Evolutionary conservation across 768 basidiomycete genomes (phyloP).

Genomic region (Phaffia tasmanica): DNA sequence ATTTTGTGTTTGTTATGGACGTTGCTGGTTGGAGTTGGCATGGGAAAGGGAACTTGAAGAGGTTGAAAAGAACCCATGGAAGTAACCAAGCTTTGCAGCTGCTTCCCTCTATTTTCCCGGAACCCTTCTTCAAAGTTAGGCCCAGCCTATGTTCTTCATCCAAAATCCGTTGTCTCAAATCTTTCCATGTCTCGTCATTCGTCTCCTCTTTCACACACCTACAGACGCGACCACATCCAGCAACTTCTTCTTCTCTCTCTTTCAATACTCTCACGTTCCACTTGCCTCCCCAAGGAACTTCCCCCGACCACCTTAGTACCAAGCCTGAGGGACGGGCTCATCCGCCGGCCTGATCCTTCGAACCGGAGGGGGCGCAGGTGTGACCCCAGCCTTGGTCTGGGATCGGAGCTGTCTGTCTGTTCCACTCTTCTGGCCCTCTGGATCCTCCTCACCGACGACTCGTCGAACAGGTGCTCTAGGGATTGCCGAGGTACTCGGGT

Average conservation of each 20-base stretch:
- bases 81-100: too few relatives aligned
- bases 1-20: too few relatives aligned
- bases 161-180: neutral
- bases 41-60: too few relatives aligned
- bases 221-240: neutral
- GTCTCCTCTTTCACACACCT: too few relatives aligned
- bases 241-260: neutral
- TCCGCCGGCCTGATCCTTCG: constrained; percentile 16
- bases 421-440: constrained; percentile 10
- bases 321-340: constrained; percentile 14
- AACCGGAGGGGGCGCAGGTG: constrained; percentile 7
- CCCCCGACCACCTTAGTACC: constrained; percentile 15
- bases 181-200: neutral
- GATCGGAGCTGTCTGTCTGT: constrained; percentile 23
- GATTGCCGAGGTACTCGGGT: neutral
- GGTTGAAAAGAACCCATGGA: too few relatives aligned
- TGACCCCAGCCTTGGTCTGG: constrained; percentile 24
- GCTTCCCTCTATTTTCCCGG: too few relatives aligned
- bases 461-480: constrained; percentile 10
- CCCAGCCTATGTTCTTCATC: neutral
- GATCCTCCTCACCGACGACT: constrained; percentile 14
- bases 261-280: neutral
- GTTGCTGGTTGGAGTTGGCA: too few relatives aligned
- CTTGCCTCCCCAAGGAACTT: neutral
- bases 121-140: too few relatives aligned